phyloP scores from a whole-genome alignment of 495 filamentous ascomycete species.

The Neurospora sublineolata region DNA sequence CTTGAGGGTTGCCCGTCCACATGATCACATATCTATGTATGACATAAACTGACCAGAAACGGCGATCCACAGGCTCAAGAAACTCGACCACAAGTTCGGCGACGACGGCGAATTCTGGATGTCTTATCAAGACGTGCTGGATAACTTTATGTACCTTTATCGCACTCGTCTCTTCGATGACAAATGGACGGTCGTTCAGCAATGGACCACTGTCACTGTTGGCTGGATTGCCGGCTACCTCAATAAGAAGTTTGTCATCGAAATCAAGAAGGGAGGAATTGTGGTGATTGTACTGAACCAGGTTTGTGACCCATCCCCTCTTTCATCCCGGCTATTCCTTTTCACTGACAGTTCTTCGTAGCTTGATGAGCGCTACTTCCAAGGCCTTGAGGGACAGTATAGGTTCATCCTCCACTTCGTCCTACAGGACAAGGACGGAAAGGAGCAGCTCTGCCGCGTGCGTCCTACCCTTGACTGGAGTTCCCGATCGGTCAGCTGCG shows the following conservation, averaged over 20 bases:
- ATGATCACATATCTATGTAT: neutral
- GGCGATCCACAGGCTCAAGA: slow-evolving; percentile 52
- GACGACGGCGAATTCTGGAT: slow-evolving; percentile 53
- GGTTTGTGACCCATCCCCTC: slow-evolving; percentile 1
- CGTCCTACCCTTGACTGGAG: slow-evolving; percentile 45
- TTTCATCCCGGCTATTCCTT: neutral
- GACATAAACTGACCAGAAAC: too few species aligned
- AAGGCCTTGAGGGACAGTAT: slow-evolving; percentile 58
- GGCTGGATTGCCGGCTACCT: slow-evolving; percentile 68
- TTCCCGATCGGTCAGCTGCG: slow-evolving; percentile 56
- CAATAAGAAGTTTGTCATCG: slow-evolving; percentile 58
- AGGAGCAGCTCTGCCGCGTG: slow-evolving; percentile 61
- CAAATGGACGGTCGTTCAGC: slow-evolving; percentile 54
- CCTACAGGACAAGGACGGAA: slow-evolving; percentile 53
- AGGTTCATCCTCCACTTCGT: slow-evolving; percentile 58
- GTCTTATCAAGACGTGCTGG: slow-evolving; percentile 46
- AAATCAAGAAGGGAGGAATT: slow-evolving; percentile 45
- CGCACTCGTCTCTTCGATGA: slow-evolving; percentile 63
- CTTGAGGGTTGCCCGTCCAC: neutral
- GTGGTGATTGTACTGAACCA: slow-evolving; percentile 61
- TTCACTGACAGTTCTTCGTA: neutral
- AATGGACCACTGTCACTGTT: slow-evolving; percentile 59
- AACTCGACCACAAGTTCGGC: slow-evolving; percentile 59
- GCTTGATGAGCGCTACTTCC: slow-evolving; percentile 61
- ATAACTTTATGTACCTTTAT: slow-evolving; percentile 58